Evolutionary conservation across 257 asterid species (phyloP), one percentile per base, ranked within the genome.

Genomic region (Rauvolfia tetraphylla): DNA sequence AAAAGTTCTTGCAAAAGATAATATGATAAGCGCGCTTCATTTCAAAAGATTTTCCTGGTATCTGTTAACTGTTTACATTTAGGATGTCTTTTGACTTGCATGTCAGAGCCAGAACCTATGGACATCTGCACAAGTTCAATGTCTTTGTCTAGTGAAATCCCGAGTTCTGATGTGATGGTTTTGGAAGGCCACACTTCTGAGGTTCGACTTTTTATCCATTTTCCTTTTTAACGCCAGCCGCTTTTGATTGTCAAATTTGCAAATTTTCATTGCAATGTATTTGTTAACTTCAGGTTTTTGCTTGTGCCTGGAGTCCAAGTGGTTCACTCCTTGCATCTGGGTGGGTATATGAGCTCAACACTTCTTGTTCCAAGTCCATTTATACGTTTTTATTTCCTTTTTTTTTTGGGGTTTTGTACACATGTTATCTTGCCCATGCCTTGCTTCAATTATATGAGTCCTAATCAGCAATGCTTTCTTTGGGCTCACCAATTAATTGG

Each of bases 291-390:
- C 90, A 95, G 99, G 99, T 95, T 81, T 92, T 91, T 88, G 98
- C 99, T n/a, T 95, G 99, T 86, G 92, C 98, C 14, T 95, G 99
- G 99, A 91, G 92, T 79, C 96, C 99, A 48, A 69, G 85, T 44
- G 97, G 97, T 78, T 88, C 97, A 77, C 92, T 95, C 86, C 98
- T 95, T 86, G 99, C 99, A 77, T 91, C 99, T 77, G 99, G 99
- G 99, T 95, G 75, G 75, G 97, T 82, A 81, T 79, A 49, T 41
- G 65, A 53, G 77, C 75, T 56, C 59, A 63, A 51, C 17, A 53
- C 76, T 69, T 70, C 58, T 65, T 48, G 73, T 46, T 49, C 20
- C 14, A 62, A 59, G 75, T 82, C 48, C 62, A 42, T 69, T 36
- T 66, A 38, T 33, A 11, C 72, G 20, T 72, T 56, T 58, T n/a